Percentiles rank a stretch among this genome's conserved stretches.
Conservation (phyloP, 257 asterid species). For the Marsdenia floribunda region DNA sequence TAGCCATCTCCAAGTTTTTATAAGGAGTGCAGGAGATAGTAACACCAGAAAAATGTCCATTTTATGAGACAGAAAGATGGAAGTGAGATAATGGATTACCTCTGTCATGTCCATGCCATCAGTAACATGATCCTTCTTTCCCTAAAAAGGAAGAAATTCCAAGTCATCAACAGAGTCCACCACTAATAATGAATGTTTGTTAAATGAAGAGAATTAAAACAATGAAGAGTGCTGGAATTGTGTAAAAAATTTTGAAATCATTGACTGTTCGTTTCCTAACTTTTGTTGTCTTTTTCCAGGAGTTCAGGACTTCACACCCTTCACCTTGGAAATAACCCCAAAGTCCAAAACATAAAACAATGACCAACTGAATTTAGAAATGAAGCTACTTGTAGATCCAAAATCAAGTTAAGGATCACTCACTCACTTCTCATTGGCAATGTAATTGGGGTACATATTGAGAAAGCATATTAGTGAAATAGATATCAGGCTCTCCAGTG, state of each 20-base stretch:
- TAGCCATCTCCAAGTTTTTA: neutral
- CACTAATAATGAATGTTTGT: neutral
- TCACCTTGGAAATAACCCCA: neutral
- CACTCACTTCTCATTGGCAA: neutral
- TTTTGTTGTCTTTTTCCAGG: neutral
- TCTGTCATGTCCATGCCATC: slow-evolving; percentile 53
- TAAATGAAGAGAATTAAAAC: neutral
- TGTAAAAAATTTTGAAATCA: neutral
- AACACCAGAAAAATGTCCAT: neutral
- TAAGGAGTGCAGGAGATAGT: neutral
- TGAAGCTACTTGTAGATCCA: neutral
- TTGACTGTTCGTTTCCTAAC: neutral
- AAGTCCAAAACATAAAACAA: neutral
- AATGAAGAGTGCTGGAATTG: neutral
- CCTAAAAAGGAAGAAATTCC: slow-evolving; percentile 38
- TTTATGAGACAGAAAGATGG: neutral
- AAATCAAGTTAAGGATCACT: neutral
- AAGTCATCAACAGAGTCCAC: slow-evolving; percentile 14
- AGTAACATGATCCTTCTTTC: slow-evolving; percentile 43
- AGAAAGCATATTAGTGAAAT: neutral
- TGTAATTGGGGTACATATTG: neutral
- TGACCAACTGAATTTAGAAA: neutral
- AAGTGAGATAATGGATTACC: slow-evolving; percentile 34
- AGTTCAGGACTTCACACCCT: neutral
- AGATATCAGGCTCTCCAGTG: neutral